Base-by-base conservation (phyloP, 176 grass and related monocot species). In the Bothriochloa decipiens region DNA sequence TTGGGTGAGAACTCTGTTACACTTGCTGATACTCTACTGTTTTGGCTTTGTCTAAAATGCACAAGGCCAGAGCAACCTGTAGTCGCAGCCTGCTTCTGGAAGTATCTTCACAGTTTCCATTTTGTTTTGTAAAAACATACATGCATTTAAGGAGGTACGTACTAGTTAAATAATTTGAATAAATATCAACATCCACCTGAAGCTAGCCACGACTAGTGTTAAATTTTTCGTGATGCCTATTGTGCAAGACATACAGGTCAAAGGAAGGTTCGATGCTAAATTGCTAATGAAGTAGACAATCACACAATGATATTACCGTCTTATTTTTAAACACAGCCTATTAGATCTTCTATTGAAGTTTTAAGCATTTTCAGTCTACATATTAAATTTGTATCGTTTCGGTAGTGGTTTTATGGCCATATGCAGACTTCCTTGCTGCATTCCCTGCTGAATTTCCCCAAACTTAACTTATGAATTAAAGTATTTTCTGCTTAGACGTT, bases 1-100 rank as follows among this genome's bases (percentile, higher is more conserved):
- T 92, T 99, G 72, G 97, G 97, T 99, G 83, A 81, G 86, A 72
- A 53, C 91, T 71, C 70, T 88, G 20, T 90, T 55, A 9, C 55
- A 29, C 50, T 43, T 70, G 27, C 20, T 14, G 14, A 25, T 69
- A 37, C 33, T 22, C 10, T 50, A 76, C 15, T 26, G 78, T 8
- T 66, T 46, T 13, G 11, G 28, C 33, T 49, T 72, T 74, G 29
- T 86, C 10, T 77, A 76, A 55, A 7, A 76, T 65, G 37, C 17
- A 41, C 45, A 45, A 87, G 8, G 42, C 14, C 68, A 52, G 11
- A 4, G 7, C 25, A 9, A 26, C 11, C 29, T 40, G 25, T 58
- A 42, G 8, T 42, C 4, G 74, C 47, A 20, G 18, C 29, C 9
- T 82, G 10, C 23, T 79, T 77, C 27, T 81, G 11, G 33, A 49